Conservation (phyloP, 2,329 filamentous ascomycete genomes). For the Pseudogymnoascus sp. region DNA sequence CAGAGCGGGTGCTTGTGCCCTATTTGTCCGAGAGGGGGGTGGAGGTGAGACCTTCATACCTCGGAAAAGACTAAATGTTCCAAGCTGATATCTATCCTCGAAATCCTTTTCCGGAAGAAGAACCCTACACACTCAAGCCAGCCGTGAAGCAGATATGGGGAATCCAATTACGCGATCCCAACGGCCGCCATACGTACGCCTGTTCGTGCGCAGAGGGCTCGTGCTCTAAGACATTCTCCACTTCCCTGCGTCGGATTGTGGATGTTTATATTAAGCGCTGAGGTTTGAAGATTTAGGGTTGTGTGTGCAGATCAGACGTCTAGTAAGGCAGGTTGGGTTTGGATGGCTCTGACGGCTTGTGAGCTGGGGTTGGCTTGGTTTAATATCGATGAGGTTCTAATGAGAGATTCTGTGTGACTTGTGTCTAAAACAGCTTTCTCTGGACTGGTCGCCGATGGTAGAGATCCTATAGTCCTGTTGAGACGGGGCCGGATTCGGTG, state of each 20-base stretch:
- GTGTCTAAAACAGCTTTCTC: background rate
- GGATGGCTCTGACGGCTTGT: background rate
- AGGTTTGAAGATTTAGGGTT: background rate
- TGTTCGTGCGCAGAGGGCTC: background rate
- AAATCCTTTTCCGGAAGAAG: no score
- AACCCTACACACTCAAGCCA: background rate
- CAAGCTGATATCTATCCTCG: no score
- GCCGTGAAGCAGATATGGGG: background rate
- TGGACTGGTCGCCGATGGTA: background rate
- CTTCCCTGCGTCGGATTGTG: background rate
- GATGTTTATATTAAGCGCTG: background rate
- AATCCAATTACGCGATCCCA: background rate
- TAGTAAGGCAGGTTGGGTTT: background rate
- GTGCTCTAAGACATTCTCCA: background rate
- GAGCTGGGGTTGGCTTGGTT: background rate
- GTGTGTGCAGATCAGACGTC: background rate
- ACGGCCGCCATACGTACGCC: background rate
- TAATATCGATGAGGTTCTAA: no score
- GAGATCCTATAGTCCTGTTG: background rate
- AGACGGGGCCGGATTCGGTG: background rate
- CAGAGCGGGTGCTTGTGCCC: no score
- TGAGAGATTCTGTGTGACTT: no score
- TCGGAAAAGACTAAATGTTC: no score
- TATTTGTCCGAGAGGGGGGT: no score
- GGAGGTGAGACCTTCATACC: no score